These are phyloP conservation scores for Silene latifolia DNA, from an alignment of 148 eudicot genomes.

Conservation along the genomic window DNA sequence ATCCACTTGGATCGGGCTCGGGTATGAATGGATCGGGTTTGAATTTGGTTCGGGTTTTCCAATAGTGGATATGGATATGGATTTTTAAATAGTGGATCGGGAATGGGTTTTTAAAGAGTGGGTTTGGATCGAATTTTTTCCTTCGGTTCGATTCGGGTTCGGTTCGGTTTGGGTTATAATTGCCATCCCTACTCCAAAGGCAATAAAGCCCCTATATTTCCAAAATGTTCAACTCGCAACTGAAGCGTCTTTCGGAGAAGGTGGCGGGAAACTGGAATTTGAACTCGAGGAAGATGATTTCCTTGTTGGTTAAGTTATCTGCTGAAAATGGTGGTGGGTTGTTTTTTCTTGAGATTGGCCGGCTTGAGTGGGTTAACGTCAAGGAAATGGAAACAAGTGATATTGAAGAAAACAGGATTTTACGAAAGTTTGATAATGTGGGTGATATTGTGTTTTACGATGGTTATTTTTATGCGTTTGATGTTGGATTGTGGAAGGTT, in stretches of 20 bases:
- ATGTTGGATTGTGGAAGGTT: neutral
- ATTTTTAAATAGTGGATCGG: no score
- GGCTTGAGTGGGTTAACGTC: neutral
- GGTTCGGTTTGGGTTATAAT: no score
- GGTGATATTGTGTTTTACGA: neutral
- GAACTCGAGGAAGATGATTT: neutral
- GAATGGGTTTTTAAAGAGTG: no score
- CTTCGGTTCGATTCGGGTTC: no score
- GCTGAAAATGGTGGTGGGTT: neutral
- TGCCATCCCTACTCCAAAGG: no score
- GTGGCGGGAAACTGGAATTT: conserved; percentile 8
- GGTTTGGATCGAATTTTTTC: no score
- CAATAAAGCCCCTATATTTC: no score
- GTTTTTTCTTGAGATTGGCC: neutral
- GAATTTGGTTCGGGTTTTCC: no score
- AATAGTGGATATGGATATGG: no score
- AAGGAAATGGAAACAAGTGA: neutral
- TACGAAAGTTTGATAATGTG: neutral
- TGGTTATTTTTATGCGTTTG: neutral
- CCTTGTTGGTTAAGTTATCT: neutral
- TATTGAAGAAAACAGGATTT: neutral
- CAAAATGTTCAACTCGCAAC: neutral
- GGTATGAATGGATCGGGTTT: no score
- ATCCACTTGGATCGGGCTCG: no score
- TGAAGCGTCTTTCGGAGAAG: neutral